Evolutionary conservation across 2,329 filamentous ascomycete species (phyloP), one percentile per base, ranked within the genome.

Genomic region (Emericellopsis atlantica): DNA sequence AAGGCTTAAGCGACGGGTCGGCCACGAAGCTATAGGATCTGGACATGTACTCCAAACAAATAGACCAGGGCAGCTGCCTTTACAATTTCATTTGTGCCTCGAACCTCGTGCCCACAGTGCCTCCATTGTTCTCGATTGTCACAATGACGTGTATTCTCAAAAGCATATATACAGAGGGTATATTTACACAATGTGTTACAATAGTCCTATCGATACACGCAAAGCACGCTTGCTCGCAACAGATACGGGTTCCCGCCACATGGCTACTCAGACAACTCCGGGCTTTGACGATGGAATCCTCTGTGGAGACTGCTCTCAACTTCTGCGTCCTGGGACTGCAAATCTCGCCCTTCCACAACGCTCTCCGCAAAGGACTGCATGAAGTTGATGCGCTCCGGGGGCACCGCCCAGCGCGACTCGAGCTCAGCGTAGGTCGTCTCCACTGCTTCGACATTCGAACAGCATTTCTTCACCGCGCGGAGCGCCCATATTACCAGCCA

Each of bases 401-500:
- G 53, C 33, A 70, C 55, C 14, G 64, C 51, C 70, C 73, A 78
- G 31, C 69, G 61, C 33, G 56, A 48, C 31, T 60, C 62, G 42
- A 79, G 52, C 21, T 59, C 56, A 21, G 68, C 64, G 50, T 72
- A 87, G 4, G 74, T 69, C 34, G 69, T 60, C 44, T 77, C 45
- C 37, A 80, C 67, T 26, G 65, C 60, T 11, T 72, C 64, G 18
- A 57, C 55, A 29, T 12, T 29, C 9, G 26, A 29, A 12, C 26
- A 29, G 26, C 26, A 29, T 46, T 68, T 74, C 44, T 69, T 67
- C 54, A 84, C 84, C 4, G 84, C 82, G 36, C 68, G 64, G 32
- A 87, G 54, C 0, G 69, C 65, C 65, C 74, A 78, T 33, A 75
- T 66, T 34, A 71, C 71, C 49, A 84, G 60, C 77, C 78, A 81